phyloP scores from a whole-genome alignment of 768 basidiomycete species.

The Leccinum disarticulatum region DNA sequence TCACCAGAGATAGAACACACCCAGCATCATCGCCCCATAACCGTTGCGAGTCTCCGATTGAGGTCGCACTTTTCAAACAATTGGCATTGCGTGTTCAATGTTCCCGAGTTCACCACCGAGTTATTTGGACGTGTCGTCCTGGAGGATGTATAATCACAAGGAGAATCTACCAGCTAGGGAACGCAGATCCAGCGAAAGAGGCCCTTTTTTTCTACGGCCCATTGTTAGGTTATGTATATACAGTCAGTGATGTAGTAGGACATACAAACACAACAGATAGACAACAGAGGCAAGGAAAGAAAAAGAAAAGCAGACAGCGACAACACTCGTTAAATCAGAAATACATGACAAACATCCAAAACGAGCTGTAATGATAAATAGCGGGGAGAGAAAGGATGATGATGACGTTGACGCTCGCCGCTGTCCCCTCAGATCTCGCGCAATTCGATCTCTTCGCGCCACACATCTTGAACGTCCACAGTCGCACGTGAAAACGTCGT shows the following conservation, averaged over 20 bases:
- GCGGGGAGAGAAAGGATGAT: no score
- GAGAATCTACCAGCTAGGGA: neutral
- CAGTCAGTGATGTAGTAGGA: neutral
- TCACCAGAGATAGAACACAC: no score
- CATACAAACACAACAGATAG: neutral
- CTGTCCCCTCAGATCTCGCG: neutral
- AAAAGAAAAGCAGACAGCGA: neutral
- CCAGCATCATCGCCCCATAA: no score
- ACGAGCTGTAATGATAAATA: neutral
- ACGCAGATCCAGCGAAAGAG: neutral
- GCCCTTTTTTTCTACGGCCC: neutral
- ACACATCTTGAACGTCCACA: slow-evolving; percentile 59
- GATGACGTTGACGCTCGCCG: neutral
- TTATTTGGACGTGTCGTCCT: no score
- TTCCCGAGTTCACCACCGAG: no score
- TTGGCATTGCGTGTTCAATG: no score
- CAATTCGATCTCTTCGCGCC: slow-evolving; percentile 47
- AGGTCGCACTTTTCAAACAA: no score
- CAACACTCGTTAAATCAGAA: neutral
- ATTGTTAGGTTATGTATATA: neutral
- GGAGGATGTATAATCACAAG: no score
- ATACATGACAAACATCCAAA: neutral
- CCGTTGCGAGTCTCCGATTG: neutral
- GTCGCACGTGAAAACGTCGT: neutral
- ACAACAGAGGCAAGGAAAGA: neutral